phyloP scores from a whole-genome alignment of 352 stramenopile species.

The Phytophthora citricola region DNA sequence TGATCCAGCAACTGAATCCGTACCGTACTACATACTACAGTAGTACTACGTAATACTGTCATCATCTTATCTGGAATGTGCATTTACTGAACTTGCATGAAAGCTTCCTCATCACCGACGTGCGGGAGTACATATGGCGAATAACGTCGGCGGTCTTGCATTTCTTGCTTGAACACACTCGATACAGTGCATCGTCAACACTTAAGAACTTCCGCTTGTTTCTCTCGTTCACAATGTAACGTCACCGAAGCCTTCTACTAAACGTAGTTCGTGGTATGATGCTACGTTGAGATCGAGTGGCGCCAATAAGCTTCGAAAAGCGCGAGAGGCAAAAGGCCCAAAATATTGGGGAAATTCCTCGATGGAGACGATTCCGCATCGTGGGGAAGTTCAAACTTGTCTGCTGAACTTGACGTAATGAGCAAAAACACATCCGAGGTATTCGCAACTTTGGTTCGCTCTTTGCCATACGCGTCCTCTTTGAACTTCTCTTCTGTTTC shows the following conservation, averaged over 20 bases:
- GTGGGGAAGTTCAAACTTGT: conserved; percentile 12
- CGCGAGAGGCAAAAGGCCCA: conserved; percentile 24
- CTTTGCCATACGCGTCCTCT: background rate
- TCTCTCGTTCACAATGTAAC: conserved; percentile 5
- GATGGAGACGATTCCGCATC: conserved; percentile 16
- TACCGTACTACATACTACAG: too few species aligned
- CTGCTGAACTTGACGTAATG: conserved; percentile 1
- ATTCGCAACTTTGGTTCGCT: background rate
- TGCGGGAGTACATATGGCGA: too few species aligned
- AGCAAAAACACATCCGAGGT: conserved; percentile 18
- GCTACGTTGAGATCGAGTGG: conserved; percentile 15
- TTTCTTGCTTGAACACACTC: background rate
- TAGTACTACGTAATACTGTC: too few species aligned
- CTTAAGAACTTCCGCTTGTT: background rate
- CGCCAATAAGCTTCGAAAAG: background rate
- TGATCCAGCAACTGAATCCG: too few species aligned
- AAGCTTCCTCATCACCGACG: too few species aligned
- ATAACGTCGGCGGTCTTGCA: too few species aligned
- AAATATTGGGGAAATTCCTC: conserved; percentile 22
- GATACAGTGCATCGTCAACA: conserved; percentile 4
- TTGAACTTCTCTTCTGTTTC: background rate
- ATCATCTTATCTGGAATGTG: too few species aligned
- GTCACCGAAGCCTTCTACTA: conserved; percentile 2
- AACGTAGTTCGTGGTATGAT: conserved; percentile 2
- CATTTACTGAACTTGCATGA: too few species aligned